Conservation (phyloP, 345 rosid genomes). For the Brassica nigra region DNA sequence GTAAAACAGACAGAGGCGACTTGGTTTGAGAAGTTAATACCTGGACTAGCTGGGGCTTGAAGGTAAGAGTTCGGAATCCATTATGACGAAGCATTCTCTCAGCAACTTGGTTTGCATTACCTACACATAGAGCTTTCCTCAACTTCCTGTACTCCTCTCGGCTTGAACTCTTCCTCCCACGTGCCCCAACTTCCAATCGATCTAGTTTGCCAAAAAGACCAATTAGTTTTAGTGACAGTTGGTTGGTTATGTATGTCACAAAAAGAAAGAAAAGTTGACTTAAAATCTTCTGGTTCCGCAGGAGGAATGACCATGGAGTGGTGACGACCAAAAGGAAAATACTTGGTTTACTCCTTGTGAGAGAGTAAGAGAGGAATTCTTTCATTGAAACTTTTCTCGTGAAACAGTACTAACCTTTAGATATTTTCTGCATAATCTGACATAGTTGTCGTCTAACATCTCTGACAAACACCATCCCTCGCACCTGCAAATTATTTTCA, state of each 20-base stretch:
- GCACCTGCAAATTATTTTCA: conserved; percentile 54
- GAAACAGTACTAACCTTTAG: conserved; percentile 60
- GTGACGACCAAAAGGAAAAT: not conserved
- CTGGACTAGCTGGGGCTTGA: conserved; percentile 80
- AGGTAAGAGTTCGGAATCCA: not conserved
- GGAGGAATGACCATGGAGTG: not conserved
- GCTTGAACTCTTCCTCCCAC: conserved; percentile 51
- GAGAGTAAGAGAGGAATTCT: not conserved
- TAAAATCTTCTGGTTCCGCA: not conserved
- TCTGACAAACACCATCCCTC: conserved; percentile 90
- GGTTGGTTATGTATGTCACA: not conserved
- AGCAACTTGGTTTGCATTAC: conserved; percentile 81
- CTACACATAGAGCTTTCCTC: conserved; percentile 87
- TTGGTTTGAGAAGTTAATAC: not conserved
- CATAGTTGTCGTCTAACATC: conserved; percentile 84
- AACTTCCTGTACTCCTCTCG: conserved; percentile 61
- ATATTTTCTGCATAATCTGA: conserved; percentile 89
- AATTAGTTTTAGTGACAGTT: not conserved
- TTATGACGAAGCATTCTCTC: conserved; percentile 63
- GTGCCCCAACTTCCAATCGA: conserved; percentile 60
- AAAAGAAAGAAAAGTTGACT: not conserved
- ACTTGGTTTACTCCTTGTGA: not conserved
- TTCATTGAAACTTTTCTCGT: not conserved
- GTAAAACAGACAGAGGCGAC: not conserved
- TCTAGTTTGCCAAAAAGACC: conserved; percentile 44